Evolutionary conservation across 148 eudicot genomes (phyloP).

Genomic region (Polygonum maritimum): DNA sequence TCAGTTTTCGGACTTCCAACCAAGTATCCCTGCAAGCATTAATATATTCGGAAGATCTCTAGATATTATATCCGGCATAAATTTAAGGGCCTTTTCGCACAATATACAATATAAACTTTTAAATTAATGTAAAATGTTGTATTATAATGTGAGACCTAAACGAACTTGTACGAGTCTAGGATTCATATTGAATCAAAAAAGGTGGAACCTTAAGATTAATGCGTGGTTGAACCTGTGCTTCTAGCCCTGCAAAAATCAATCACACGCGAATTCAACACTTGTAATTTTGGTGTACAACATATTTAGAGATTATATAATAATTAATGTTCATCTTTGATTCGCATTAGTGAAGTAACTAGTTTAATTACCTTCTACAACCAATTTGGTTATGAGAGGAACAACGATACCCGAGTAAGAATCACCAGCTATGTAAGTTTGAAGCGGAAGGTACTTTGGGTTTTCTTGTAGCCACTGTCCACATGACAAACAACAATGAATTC

Average conservation of each 20-base stretch:
- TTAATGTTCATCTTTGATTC: not conserved
- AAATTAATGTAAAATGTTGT: too few relatives aligned
- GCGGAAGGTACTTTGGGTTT: conserved; percentile 29
- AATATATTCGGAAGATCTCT: not conserved
- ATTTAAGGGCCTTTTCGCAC: too few relatives aligned
- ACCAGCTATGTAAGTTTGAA: conserved; percentile 31
- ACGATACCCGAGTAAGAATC: conserved; percentile 40
- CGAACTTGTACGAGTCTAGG: too few relatives aligned
- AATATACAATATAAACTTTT: too few relatives aligned
- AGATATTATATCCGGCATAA: not conserved
- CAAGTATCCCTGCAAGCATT: conserved; percentile 9
- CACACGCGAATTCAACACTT: not conserved
- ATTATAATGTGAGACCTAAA: too few relatives aligned
- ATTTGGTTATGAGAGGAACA: conserved; percentile 15
- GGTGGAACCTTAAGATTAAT: conserved; percentile 8
- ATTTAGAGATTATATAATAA: not conserved
- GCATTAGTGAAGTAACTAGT: not conserved
- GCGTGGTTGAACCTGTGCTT: conserved; percentile 5
- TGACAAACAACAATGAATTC: too few relatives aligned
- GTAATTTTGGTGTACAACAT: not conserved
- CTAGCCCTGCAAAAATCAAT: not conserved
- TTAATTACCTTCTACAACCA: conserved; percentile 11
- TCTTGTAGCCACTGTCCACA: conserved; percentile 33
- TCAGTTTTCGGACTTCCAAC: conserved; percentile 42
- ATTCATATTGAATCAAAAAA: not conserved